Evolutionary conservation across 345 rosid species (phyloP).

Genomic region (Zanthoxylum bungeanum): DNA sequence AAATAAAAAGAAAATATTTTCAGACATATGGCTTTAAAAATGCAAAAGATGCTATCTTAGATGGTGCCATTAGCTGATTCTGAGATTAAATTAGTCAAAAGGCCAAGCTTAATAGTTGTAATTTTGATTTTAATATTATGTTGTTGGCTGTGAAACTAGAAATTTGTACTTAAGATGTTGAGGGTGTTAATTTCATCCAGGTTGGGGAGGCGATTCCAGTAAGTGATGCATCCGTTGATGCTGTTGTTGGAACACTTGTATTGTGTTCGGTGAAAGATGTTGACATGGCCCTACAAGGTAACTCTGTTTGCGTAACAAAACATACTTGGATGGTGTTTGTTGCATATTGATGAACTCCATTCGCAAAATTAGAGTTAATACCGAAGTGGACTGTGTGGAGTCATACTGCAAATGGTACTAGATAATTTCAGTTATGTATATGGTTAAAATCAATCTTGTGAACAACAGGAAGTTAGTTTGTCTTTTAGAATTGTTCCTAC

Average conservation of each 20-base stretch:
- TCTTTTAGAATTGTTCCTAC: no score
- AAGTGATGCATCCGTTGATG: conserved; percentile 72
- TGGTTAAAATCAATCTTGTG: no score
- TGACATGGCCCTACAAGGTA: conserved; percentile 56
- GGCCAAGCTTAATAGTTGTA: not conserved
- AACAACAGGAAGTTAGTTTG: no score
- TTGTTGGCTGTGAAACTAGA: not conserved
- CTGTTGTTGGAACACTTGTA: conserved; percentile 80
- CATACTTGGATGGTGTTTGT: not conserved
- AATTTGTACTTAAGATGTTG: not conserved
- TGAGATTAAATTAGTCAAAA: no score
- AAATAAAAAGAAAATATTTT: not conserved
- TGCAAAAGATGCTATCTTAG: not conserved
- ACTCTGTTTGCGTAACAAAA: not conserved
- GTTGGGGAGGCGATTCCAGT: conserved; percentile 80
- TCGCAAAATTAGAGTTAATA: not conserved
- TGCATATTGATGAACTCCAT: not conserved
- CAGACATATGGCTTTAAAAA: not conserved
- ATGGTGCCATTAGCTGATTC: not conserved
- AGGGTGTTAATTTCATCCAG: conserved; percentile 31
- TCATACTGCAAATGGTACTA: not conserved
- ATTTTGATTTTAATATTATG: not conserved
- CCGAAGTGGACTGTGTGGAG: not conserved
- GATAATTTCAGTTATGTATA: not conserved
- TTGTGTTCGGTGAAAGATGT: conserved; percentile 79